A percentile compares a stretch with the other conserved stretches of the same genome.
Conservation (phyloP, 176 grass and related monocot genomes). For the Juncus inflexus region DNA sequence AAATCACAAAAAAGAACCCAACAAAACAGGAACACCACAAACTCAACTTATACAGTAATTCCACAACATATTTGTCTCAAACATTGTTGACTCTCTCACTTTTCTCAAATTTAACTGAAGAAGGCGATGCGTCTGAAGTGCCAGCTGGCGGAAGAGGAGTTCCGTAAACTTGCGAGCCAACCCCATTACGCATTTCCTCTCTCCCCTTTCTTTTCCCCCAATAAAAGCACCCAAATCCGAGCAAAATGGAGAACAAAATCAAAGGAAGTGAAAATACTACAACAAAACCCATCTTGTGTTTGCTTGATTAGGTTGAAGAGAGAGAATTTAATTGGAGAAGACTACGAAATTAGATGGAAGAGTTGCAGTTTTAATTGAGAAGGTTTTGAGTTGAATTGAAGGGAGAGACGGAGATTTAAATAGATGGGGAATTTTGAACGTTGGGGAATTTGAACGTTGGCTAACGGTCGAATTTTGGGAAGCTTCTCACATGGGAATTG, state of each 20-base stretch:
- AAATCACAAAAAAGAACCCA: constrained; percentile 4
- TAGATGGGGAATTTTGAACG: not conserved
- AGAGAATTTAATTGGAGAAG: constrained; percentile 1
- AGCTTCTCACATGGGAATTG: not conserved
- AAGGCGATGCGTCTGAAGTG: not conserved
- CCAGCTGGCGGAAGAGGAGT: constrained; percentile 25
- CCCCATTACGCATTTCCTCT: constrained; percentile 30
- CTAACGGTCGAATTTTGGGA: constrained; percentile 24
- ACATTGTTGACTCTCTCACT: constrained; percentile 3
- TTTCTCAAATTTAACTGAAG: constrained; percentile 8
- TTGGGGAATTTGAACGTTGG: constrained; percentile 25
- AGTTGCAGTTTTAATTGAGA: not conserved
- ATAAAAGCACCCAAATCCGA: constrained; percentile 39
- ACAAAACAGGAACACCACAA: not conserved
- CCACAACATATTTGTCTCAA: constrained; percentile 11
- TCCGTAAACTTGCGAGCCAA: constrained; percentile 33
- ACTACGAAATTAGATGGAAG: not conserved
- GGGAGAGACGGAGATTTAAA: not conserved
- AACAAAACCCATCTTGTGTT: constrained; percentile 31
- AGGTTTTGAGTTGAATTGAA: not conserved
- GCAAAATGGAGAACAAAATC: constrained; percentile 34
- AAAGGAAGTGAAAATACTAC: constrained; percentile 37
- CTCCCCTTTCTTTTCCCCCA: constrained; percentile 30
- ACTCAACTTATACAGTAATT: not conserved
- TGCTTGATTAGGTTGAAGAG: not conserved